A percentile compares a stretch with the other conserved stretches of the same genome.
phyloP scores from a whole-genome alignment of 1,139 yeast species.

The Diutina sp. region DNA sequence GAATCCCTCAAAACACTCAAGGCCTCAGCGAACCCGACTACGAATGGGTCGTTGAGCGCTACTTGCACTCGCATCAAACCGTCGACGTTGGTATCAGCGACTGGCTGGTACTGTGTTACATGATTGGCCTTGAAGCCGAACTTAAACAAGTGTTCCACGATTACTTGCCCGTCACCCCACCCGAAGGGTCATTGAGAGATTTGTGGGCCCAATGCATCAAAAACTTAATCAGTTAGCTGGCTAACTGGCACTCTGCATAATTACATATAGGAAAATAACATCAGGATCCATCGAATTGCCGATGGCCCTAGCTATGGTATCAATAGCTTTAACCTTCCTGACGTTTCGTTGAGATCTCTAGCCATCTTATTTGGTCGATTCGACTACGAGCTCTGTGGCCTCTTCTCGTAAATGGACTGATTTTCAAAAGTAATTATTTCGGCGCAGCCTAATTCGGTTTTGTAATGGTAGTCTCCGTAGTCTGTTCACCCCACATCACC shows the following conservation, averaged over 20 bases:
- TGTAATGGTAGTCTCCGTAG: too few relatives aligned
- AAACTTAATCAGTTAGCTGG: not conserved
- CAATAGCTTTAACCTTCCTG: not conserved
- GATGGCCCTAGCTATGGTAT: not conserved
- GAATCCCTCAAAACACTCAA: slow-evolving; percentile 1
- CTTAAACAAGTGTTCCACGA: not conserved
- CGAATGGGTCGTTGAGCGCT: not conserved
- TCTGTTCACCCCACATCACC: too few relatives aligned
- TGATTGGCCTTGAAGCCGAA: not conserved
- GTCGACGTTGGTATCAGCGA: not conserved
- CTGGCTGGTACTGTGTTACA: slow-evolving; percentile 2
- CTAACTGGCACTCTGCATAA: not conserved
- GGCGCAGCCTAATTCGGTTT: too few relatives aligned
- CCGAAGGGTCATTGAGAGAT: not conserved
- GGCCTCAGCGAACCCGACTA: not conserved
- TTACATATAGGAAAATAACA: not conserved
- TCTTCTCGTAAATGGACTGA: too few relatives aligned
- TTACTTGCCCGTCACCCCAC: not conserved
- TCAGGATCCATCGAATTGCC: not conserved
- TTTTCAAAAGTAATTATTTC: too few relatives aligned
- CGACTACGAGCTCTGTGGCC: too few relatives aligned
- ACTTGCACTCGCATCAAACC: not conserved
- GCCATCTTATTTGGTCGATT: not conserved
- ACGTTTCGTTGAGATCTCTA: not conserved
- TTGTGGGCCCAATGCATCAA: not conserved